Evolutionary conservation across 148 eudicot genomes (phyloP).

Genomic region (Rhododendron ferrugineum): DNA sequence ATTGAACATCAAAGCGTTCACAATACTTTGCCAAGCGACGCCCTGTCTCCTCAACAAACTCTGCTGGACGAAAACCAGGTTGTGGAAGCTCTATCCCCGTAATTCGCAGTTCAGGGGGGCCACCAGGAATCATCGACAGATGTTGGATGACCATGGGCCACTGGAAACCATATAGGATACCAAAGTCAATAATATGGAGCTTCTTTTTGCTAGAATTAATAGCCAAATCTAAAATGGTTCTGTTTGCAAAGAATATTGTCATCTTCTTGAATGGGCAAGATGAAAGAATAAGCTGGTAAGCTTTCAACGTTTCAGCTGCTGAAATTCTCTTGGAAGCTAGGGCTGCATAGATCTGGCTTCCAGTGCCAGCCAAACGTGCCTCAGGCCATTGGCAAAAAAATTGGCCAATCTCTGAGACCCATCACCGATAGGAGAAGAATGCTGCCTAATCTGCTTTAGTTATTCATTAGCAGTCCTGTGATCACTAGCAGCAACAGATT

Average conservation of each 20-base stretch:
- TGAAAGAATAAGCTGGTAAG: conserved; percentile 32
- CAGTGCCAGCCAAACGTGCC: conserved; percentile 43
- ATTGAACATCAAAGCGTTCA: conserved; percentile 31
- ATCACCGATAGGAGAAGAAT: conserved; percentile 33
- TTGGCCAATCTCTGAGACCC: conserved; percentile 35
- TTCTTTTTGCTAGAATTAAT: conserved; percentile 19
- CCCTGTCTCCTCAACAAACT: conserved; percentile 41
- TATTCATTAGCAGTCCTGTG: conserved; percentile 37
- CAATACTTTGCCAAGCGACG: conserved; percentile 32
- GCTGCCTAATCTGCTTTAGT: conserved; percentile 31
- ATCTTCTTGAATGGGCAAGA: conserved; percentile 34
- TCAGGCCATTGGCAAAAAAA: conserved; percentile 43
- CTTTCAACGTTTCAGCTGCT: conserved; percentile 36
- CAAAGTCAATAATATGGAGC: conserved; percentile 43
- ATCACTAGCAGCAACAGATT: conserved; percentile 52
- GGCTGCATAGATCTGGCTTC: conserved; percentile 31
- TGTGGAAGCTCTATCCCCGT: conserved; percentile 41
- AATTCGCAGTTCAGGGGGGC: conserved; percentile 28
- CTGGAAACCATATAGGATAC: conserved; percentile 38
- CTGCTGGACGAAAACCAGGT: conserved; percentile 39
- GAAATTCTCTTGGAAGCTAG: conserved; percentile 26
- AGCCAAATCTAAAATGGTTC: conserved; percentile 17
- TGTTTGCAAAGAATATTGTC: conserved; percentile 26
- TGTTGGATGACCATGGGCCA: conserved; percentile 39
- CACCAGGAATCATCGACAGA: conserved; percentile 2